Evolutionary conservation across 129 eudicot genomes (phyloP).

Genomic region (Flaveria sonorensis): DNA sequence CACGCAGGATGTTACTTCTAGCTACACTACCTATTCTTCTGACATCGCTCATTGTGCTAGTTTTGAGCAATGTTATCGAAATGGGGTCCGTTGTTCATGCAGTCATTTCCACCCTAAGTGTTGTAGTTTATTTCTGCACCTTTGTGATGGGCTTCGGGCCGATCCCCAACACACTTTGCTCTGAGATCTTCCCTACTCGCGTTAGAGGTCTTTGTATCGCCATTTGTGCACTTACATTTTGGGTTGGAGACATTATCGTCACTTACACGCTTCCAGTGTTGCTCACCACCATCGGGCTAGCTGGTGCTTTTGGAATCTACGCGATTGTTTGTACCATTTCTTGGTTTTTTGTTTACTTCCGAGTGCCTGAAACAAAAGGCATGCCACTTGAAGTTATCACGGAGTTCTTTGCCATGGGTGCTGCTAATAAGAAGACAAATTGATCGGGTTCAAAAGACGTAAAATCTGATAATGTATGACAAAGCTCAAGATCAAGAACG

Average conservation of each 20-base stretch:
- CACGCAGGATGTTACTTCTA: slow-evolving; percentile 63
- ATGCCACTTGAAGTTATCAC: slow-evolving; percentile 99
- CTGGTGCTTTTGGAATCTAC: slow-evolving; percentile 82
- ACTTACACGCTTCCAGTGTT: slow-evolving; percentile 85
- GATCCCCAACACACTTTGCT: slow-evolving; percentile 88
- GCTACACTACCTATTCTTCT: slow-evolving; percentile 66
- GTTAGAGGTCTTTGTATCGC: slow-evolving; percentile 95
- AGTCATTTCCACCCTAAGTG: slow-evolving; percentile 68
- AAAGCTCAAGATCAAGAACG: slow-evolving; percentile 21
- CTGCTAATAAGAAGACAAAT: slow-evolving; percentile 48
- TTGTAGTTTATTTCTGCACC: slow-evolving; percentile 72
- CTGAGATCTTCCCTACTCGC: slow-evolving; percentile 88
- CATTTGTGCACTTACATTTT: slow-evolving; percentile 79
- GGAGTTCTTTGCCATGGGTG: slow-evolving; percentile 90
- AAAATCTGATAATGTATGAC: slow-evolving; percentile 6
- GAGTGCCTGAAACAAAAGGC: slow-evolving; percentile 94
- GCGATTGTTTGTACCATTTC: slow-evolving; percentile 70
- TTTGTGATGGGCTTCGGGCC: slow-evolving; percentile 98
- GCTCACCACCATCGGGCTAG: slow-evolving; percentile 76
- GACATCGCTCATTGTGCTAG: slow-evolving; percentile 57
- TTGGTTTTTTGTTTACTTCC: slow-evolving; percentile 75
- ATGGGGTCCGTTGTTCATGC: slow-evolving; percentile 62
- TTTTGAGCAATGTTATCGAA: slow-evolving; percentile 49
- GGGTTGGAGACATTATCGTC: slow-evolving; percentile 81
- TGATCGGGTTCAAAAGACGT: slow-evolving; percentile 19